These are phyloP conservation scores for Tulasnella sp. DNA, from an alignment of 768 basidiomycete genomes.

Conservation along the genomic window DNA sequence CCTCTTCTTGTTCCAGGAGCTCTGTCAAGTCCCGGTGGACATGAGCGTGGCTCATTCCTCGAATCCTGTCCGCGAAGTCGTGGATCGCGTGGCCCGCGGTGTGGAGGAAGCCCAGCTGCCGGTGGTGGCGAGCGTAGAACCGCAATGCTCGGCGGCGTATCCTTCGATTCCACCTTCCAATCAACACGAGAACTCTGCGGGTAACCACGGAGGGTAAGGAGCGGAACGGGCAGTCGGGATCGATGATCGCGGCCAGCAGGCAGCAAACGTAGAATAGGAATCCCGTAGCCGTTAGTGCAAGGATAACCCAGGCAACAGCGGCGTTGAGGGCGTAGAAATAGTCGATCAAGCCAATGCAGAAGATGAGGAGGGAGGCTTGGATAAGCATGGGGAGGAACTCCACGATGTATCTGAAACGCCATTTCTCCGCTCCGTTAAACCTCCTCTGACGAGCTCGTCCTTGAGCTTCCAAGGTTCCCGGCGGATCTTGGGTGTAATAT, in stretches of 20 bases:
- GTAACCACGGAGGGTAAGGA: not conserved
- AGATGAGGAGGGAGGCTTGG: constrained; percentile 11
- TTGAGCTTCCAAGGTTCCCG: constrained; percentile 11
- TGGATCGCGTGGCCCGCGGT: not conserved
- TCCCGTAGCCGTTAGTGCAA: constrained; percentile 7
- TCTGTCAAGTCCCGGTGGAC: not conserved
- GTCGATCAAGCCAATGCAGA: constrained; percentile 20
- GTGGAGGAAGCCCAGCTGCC: not conserved
- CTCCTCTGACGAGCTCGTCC: constrained; percentile 8
- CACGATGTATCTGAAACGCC: constrained; percentile 9
- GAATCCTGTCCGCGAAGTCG: not conserved
- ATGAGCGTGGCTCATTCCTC: not conserved
- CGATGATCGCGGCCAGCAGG: constrained; percentile 4
- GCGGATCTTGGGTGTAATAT: not conserved
- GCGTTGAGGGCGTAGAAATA: constrained; percentile 7
- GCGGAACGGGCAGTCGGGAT: constrained; percentile 17
- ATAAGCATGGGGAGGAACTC: not conserved
- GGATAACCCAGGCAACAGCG: not conserved
- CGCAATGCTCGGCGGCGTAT: not conserved
- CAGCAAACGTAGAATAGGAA: not conserved
- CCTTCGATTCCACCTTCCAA: not conserved
- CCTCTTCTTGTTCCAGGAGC: not conserved
- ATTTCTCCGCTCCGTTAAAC: constrained; percentile 12
- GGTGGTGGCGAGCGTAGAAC: not conserved
- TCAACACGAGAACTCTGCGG: not conserved